Percentiles rank a stretch among this genome's conserved stretches.
phyloP scores from a whole-genome alignment of 2,329 filamentous ascomycete species.

The Mariannaea sp. region DNA sequence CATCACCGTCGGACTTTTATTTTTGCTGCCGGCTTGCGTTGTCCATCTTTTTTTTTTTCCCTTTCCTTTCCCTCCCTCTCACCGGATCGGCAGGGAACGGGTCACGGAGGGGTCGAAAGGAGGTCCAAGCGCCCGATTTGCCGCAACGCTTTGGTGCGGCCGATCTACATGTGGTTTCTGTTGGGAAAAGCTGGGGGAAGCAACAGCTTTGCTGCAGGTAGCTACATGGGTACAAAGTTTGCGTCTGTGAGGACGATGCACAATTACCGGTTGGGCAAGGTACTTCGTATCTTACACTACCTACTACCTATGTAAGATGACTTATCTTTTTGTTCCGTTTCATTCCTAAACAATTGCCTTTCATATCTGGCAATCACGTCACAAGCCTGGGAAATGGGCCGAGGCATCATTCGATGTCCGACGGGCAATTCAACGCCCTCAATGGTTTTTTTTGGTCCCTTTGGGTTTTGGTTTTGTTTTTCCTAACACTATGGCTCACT shows the following conservation, averaged over 20 bases:
- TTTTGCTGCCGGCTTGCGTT: neutral
- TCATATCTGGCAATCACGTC: neutral
- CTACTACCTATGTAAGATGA: neutral
- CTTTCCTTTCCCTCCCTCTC: neutral
- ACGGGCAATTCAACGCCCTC: neutral
- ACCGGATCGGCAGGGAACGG: neutral
- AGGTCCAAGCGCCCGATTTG: slow-evolving; percentile 19
- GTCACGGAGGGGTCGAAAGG: slow-evolving; percentile 3
- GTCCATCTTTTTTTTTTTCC: neutral
- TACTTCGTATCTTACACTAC: too few species aligned
- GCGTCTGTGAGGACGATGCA: neutral
- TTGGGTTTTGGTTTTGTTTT: too few species aligned
- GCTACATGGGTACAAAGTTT: neutral
- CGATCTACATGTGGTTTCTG: slow-evolving; percentile 36
- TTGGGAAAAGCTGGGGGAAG: slow-evolving; percentile 37
- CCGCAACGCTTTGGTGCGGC: slow-evolving; percentile 29
- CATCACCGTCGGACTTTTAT: neutral
- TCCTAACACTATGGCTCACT: too few species aligned
- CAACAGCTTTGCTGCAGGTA: too few species aligned
- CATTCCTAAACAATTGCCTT: neutral
- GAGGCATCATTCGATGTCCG: slow-evolving; percentile 3
- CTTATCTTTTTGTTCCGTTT: neutral
- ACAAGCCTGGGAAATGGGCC: slow-evolving; percentile 12
- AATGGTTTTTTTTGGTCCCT: neutral
- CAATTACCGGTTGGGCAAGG: too few species aligned